Percentiles rank a stretch among this genome's conserved stretches.
phyloP scores from a whole-genome alignment of 805 yeast species.

The Ogataea philodendri region DNA sequence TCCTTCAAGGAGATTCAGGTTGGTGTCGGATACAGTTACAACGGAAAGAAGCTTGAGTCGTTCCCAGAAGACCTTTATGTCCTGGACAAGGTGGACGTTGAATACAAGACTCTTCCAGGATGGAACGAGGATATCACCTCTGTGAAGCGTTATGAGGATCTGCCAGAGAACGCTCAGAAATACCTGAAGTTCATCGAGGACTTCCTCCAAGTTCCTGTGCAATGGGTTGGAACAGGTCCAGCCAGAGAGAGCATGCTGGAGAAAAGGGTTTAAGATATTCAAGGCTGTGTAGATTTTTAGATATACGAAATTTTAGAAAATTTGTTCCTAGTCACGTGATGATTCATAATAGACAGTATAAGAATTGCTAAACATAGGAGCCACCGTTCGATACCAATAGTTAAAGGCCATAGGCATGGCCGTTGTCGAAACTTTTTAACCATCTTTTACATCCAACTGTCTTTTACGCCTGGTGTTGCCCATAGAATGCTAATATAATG shows the following conservation, averaged over 20 bases:
- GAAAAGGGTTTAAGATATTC: slow-evolving; percentile 33
- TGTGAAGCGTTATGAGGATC: slow-evolving; percentile 64
- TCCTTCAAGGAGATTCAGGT: slow-evolving; percentile 84
- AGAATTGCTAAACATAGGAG: slow-evolving; percentile 11
- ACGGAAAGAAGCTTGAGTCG: slow-evolving; percentile 69
- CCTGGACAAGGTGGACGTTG: slow-evolving; percentile 88
- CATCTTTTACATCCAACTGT: background rate
- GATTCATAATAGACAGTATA: slow-evolving; percentile 11
- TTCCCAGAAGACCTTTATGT: slow-evolving; percentile 92
- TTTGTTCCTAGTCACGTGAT: slow-evolving; percentile 16
- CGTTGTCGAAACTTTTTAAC: slow-evolving; percentile 2
- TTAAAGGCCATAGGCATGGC: background rate
- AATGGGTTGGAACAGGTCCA: slow-evolving; percentile 99
- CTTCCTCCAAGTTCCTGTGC: slow-evolving; percentile 76
- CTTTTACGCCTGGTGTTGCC: background rate
- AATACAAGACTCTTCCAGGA: slow-evolving; percentile 88
- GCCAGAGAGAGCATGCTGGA: slow-evolving; percentile 90
- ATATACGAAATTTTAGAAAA: background rate
- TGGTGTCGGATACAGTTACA: slow-evolving; percentile 76
- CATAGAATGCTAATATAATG: slow-evolving; percentile 8
- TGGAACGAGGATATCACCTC: slow-evolving; percentile 85
- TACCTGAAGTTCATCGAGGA: slow-evolving; percentile 86
- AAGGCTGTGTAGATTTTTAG: slow-evolving; percentile 6
- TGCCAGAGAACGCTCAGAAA: slow-evolving; percentile 84
- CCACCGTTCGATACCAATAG: slow-evolving; percentile 6